Conservation (phyloP, 306 rosid species). For the Albizia julibrissin region DNA sequence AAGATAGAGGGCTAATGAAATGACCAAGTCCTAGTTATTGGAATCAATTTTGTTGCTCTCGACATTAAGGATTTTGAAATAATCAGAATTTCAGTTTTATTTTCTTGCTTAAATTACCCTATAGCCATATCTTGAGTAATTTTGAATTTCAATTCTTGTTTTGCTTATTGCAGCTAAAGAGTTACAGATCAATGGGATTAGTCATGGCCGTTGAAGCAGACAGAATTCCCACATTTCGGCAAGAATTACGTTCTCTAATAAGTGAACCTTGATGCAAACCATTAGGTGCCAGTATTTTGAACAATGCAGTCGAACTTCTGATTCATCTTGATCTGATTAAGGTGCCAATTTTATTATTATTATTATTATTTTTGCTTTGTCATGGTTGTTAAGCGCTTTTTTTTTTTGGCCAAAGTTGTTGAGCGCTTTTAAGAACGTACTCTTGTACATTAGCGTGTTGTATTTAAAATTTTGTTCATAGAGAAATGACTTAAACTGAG, state of each 20-base stretch:
- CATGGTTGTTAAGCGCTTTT: not conserved
- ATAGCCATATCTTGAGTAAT: conserved; percentile 13
- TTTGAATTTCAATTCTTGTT: conserved; percentile 25
- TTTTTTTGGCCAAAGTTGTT: too few relatives aligned
- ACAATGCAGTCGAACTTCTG: not conserved
- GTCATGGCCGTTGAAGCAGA: conserved; percentile 66
- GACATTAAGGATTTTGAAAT: not conserved
- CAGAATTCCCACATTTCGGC: conserved; percentile 58
- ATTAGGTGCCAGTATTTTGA: conserved; percentile 23
- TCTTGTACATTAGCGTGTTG: not conserved
- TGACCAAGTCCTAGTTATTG: not conserved
- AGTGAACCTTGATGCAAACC: conserved; percentile 38
- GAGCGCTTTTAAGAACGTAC: not conserved
- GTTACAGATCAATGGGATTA: conserved; percentile 56
- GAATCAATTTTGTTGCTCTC: conserved; percentile 2
- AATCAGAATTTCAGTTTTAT: not conserved
- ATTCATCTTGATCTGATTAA: not conserved
- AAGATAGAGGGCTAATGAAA: not conserved
- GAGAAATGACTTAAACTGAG: not conserved
- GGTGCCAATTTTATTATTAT: conserved; percentile 18
- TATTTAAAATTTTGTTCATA: not conserved
- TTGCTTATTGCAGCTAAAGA: conserved; percentile 52
- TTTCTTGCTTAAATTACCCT: conserved; percentile 25
- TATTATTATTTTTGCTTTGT: not conserved
- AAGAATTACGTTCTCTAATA: conserved; percentile 56